Conservation (phyloP, 345 rosid species). For the Turritis glabra region DNA sequence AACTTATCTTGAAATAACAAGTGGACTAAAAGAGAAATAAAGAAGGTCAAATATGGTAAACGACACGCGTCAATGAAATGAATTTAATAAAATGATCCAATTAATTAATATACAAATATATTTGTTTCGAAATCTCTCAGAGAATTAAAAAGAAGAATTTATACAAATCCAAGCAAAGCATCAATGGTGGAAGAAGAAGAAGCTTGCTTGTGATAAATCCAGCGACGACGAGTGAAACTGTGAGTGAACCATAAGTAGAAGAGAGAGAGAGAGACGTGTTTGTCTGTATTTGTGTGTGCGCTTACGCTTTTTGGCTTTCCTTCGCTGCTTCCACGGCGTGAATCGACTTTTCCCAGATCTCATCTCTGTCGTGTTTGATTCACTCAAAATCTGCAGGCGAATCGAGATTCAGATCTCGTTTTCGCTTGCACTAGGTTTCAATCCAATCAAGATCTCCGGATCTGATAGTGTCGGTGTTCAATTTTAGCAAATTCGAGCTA, state of each 20-base stretch:
- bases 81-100: neutral
- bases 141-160: neutral
- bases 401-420: slow-evolving; percentile 35
- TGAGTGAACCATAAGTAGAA: neutral
- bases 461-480: slow-evolving; percentile 28
- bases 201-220: slow-evolving; percentile 14
- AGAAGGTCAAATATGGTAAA: slow-evolving; percentile 38
- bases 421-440: slow-evolving; percentile 26
- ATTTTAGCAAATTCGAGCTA: neutral
- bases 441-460: slow-evolving; percentile 11
- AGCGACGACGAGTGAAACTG: slow-evolving; percentile 23
- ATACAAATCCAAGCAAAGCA: slow-evolving; percentile 8
- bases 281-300: neutral
- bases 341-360: slow-evolving; percentile 10
- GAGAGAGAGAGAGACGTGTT: slow-evolving; percentile 18
- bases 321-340: slow-evolving; percentile 20
- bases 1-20: neutral
- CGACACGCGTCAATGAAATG: slow-evolving; percentile 32
- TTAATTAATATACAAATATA: neutral
- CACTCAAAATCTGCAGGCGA: slow-evolving; percentile 9
- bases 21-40: neutral
- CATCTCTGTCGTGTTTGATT: neutral
- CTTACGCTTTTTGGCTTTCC: slow-evolving; percentile 11
- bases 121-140: slow-evolving; percentile 8
- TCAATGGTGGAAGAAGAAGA: slow-evolving; percentile 22